Evolutionary conservation across 176 grass and related monocot genomes (phyloP).

Genomic region (Oryza officinalis): DNA sequence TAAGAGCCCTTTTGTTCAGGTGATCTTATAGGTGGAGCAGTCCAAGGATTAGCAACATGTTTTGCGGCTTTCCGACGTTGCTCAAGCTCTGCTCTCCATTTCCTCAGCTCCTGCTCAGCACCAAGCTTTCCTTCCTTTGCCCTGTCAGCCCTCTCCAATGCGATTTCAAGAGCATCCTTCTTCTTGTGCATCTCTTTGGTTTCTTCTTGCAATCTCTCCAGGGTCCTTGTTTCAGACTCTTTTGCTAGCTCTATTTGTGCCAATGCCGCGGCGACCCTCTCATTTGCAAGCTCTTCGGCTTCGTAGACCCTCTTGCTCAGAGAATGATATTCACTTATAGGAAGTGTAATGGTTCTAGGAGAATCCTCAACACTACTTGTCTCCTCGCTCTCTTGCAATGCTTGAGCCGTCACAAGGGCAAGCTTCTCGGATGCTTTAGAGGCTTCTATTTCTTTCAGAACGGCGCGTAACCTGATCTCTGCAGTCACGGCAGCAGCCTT

Average conservation of each 20-base stretch:
- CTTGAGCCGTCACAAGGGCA: constrained; percentile 66
- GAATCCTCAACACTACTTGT: constrained; percentile 56
- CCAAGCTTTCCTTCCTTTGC: constrained; percentile 88
- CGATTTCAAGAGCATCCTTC: constrained; percentile 55
- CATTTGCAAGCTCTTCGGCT: constrained; percentile 68
- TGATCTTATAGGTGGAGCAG: constrained; percentile 19
- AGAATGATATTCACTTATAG: constrained; percentile 63
- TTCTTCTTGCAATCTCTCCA: constrained; percentile 63
- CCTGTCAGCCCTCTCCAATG: constrained; percentile 60
- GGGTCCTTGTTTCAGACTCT: constrained; percentile 55
- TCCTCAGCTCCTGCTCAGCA: constrained; percentile 83
- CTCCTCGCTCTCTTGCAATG: constrained; percentile 77
- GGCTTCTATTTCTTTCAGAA: constrained; percentile 86
- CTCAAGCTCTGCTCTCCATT: constrained; percentile 81
- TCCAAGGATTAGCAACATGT: constrained; percentile 46
- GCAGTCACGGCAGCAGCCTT: constrained; percentile 65
- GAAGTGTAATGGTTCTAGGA: constrained; percentile 60
- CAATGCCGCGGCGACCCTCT: constrained; percentile 57
- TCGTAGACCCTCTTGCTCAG: constrained; percentile 80
- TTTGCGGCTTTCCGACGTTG: constrained; percentile 63
- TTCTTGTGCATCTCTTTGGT: constrained; percentile 46
- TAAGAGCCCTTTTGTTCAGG: constrained; percentile 37
- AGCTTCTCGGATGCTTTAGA: constrained; percentile 73
- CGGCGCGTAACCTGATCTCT: constrained; percentile 64
- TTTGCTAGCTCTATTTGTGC: constrained; percentile 69